These are phyloP conservation scores for Alternaria sp. DNA, from an alignment of 2,329 filamentous ascomycete species.

Conservation along the genomic window DNA sequence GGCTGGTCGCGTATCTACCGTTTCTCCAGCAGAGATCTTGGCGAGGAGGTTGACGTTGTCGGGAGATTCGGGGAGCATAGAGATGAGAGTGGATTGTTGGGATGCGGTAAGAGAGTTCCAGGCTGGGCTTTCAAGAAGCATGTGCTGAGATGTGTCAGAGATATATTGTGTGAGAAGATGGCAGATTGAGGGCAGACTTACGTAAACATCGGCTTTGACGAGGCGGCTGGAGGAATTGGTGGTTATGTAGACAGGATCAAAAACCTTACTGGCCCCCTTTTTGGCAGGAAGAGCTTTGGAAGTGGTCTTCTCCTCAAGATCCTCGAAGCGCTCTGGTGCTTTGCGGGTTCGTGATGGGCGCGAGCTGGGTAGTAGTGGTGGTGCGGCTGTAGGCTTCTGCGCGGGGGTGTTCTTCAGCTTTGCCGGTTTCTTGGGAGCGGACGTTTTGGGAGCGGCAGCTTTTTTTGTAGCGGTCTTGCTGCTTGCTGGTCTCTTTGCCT, in stretches of 20 bases:
- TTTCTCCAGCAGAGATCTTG: constrained; percentile 23
- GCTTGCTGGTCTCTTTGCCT: constrained; percentile 9
- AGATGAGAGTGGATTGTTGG: constrained; percentile 33
- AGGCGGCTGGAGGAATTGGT: constrained; percentile 43
- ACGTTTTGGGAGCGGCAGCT: constrained; percentile 8
- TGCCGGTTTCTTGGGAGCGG: constrained; percentile 10
- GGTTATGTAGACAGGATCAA: constrained; percentile 42
- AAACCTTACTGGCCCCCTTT: constrained; percentile 30
- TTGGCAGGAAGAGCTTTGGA: constrained; percentile 18
- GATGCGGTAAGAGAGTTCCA: constrained; percentile 39
- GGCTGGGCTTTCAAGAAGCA: constrained; percentile 40
- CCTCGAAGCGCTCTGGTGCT: constrained; percentile 35
- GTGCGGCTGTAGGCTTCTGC: constrained; percentile 14
- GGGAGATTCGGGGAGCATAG: constrained; percentile 38
- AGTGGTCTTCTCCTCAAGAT: constrained; percentile 16
- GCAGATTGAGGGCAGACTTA: constrained; percentile 6
- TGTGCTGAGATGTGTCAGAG: constrained; percentile 29
- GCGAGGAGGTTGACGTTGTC: constrained; percentile 19
- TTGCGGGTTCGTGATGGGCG: constrained; percentile 41
- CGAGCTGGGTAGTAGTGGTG: constrained; percentile 19
- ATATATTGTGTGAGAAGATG: not conserved
- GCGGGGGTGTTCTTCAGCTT: constrained; percentile 11
- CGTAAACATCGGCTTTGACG: constrained; percentile 43
- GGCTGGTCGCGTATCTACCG: constrained; percentile 28
- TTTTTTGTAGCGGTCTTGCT: not conserved